phyloP scores from a whole-genome alignment of 345 rosid species.

The Citrus unshiu region DNA sequence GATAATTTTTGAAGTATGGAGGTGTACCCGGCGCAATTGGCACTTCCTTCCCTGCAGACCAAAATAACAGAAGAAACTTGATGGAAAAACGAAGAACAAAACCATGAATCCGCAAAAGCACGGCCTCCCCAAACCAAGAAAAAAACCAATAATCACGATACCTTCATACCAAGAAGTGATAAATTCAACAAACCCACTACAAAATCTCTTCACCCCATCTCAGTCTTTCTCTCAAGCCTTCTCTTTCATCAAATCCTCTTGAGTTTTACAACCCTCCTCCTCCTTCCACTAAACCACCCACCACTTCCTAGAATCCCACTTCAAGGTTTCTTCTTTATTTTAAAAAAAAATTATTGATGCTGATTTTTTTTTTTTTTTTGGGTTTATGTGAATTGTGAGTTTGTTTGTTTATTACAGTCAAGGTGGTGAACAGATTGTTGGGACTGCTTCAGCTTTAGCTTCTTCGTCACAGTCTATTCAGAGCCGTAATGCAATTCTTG shows the following conservation, averaged over 20 bases:
- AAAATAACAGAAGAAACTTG: not conserved
- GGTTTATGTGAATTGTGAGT: not conserved
- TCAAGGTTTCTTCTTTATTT: constrained; percentile 31
- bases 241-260: constrained; percentile 63
- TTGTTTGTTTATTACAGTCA: constrained; percentile 23
- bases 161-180: constrained; percentile 78
- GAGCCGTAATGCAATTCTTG: constrained; percentile 80
- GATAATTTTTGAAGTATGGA: too few species aligned
- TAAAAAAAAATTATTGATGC: too few species aligned
- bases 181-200: constrained; percentile 45
- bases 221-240: constrained; percentile 86
- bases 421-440: constrained; percentile 29
- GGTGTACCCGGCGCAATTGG: too few species aligned
- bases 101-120: constrained; percentile 3
- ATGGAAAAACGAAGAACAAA: constrained; percentile 37
- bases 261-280: constrained; percentile 64
- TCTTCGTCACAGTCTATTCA: constrained; percentile 16
- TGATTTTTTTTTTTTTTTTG: not conserved
- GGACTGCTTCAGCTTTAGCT: constrained; percentile 15
- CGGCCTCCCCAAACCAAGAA: constrained; percentile 14
- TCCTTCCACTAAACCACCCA: constrained; percentile 23
- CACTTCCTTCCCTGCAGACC: not conserved
- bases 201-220: constrained; percentile 68
- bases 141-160: constrained; percentile 51
- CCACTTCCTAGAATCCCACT: constrained; percentile 19